Evolutionary conservation across 495 filamentous ascomycete genomes (phyloP).

Genomic region (Hypoxylon crocopeplum): DNA sequence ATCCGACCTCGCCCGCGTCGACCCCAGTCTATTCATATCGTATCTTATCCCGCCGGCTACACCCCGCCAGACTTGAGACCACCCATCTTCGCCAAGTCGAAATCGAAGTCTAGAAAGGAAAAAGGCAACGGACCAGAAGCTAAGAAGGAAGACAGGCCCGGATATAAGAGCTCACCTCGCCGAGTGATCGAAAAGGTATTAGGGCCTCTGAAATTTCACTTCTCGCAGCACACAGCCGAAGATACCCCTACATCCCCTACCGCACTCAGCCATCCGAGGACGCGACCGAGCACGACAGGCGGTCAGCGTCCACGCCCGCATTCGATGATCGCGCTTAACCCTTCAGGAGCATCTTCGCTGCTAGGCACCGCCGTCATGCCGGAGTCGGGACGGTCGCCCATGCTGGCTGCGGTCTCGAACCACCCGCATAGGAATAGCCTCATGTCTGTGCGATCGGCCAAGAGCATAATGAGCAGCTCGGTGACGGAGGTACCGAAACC

Average conservation of each 20-base stretch:
- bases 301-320: conserved; percentile 6
- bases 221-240: conserved; percentile 21
- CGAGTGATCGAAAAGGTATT: conserved; percentile 51
- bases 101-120: conserved; percentile 39
- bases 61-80: conserved; percentile 56
- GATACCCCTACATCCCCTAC: conserved; percentile 11
- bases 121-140: conserved; percentile 34
- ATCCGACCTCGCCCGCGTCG: conserved; percentile 59
- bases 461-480: conserved; percentile 50
- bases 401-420: conserved; percentile 28
- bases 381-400: conserved; percentile 35
- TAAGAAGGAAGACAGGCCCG: conserved; percentile 31
- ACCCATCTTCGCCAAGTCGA: conserved; percentile 20
- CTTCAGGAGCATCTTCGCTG: conserved; percentile 34
- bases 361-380: conserved; percentile 31
- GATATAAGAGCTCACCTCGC: conserved; percentile 31
- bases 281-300: conserved; percentile 21
- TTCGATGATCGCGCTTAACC: conserved; percentile 38
- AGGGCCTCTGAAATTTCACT: conserved; percentile 43
- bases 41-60: conserved; percentile 60
- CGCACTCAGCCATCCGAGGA: conserved; percentile 6
- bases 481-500: conserved; percentile 66
- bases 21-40: conserved; percentile 63
- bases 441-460: conserved; percentile 52
- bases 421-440: conserved; percentile 50